Percentiles rank a stretch among this genome's conserved stretches.
These are phyloP conservation scores for Leccinum solheimii DNA, from an alignment of 1,284 basidiomycete species.

Conservation along the genomic window DNA sequence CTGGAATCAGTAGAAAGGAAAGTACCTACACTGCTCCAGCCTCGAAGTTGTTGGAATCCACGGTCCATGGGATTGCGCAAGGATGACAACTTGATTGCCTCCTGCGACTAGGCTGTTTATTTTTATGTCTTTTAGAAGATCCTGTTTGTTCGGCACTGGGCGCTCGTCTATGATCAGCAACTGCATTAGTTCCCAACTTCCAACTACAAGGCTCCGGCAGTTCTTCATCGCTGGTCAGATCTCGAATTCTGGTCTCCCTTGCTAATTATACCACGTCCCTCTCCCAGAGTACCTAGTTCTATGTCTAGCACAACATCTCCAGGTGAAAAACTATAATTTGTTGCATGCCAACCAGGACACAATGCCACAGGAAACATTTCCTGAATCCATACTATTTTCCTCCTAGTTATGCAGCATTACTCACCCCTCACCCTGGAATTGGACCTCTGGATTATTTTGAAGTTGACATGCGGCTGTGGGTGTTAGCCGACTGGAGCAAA, in stretches of 20 bases:
- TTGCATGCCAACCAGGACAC: neutral
- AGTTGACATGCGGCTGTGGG: constrained; percentile 16
- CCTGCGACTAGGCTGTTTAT: neutral
- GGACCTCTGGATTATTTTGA: constrained; percentile 1
- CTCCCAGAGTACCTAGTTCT: neutral
- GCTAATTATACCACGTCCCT: neutral
- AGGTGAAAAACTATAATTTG: neutral
- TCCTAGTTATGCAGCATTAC: no score
- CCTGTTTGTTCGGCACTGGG: neutral
- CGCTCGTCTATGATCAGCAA: no score
- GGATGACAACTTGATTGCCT: no score
- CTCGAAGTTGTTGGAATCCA: no score
- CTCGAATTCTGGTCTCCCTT: neutral
- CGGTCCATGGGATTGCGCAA: no score
- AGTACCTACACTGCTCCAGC: no score
- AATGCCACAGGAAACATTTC: neutral
- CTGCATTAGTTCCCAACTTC: neutral
- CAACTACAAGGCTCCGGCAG: neutral
- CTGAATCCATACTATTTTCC: constrained; percentile 8
- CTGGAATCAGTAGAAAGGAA: no score
- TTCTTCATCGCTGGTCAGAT: neutral
- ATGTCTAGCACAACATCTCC: constrained; percentile 13
- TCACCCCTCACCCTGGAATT: neutral
- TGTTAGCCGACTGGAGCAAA: constrained; percentile 25
- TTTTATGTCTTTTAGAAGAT: neutral